These are phyloP conservation scores for Aspergillus terreus DNA, from an alignment of 2,329 filamentous ascomycete genomes.

Conservation along the genomic window DNA sequence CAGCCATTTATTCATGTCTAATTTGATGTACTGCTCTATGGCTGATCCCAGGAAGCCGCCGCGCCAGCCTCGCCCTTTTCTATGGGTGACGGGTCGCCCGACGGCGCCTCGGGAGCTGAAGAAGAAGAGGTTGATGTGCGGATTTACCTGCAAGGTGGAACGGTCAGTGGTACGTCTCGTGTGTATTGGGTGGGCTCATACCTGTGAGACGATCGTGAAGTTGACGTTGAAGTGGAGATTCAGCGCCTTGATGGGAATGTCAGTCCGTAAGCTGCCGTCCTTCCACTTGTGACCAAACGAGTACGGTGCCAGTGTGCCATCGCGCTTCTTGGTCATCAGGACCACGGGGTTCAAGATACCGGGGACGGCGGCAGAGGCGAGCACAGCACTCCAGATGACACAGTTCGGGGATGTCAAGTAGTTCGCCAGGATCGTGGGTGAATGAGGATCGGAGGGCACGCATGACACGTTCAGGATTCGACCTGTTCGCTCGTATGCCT, in stretches of 20 bases:
- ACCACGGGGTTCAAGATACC: slow-evolving; percentile 95
- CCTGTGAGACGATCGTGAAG: slow-evolving; percentile 78
- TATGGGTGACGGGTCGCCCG: slow-evolving; percentile 88
- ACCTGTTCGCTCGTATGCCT: slow-evolving; percentile 90
- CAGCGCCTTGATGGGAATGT: slow-evolving; percentile 89
- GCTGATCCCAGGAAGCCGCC: slow-evolving; percentile 92
- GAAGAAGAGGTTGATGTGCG: slow-evolving; percentile 98
- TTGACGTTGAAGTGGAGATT: slow-evolving; percentile 99
- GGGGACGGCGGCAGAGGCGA: slow-evolving; percentile 92
- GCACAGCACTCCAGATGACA: slow-evolving; percentile 94
- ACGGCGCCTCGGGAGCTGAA: slow-evolving; percentile 91
- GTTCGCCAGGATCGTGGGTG: slow-evolving; percentile 86
- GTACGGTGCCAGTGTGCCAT: slow-evolving; percentile 78
- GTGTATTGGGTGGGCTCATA: slow-evolving; percentile 12
- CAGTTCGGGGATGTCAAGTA: slow-evolving; percentile 94
- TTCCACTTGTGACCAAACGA: slow-evolving; percentile 99
- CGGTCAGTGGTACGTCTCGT: slow-evolving; percentile 23
- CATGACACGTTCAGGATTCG: slow-evolving; percentile 94
- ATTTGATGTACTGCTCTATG: slow-evolving; percentile 89
- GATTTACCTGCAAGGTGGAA: slow-evolving; percentile 67
- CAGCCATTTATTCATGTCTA: slow-evolving; percentile 96
- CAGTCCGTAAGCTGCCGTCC: slow-evolving; percentile 87
- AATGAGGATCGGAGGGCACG: slow-evolving; percentile 92
- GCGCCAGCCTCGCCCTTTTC: slow-evolving; percentile 89
- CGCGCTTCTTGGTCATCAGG: slow-evolving; percentile 78